Conservation (phyloP, 2,329 filamentous ascomycete species). For the Colletotrichum sp. region DNA sequence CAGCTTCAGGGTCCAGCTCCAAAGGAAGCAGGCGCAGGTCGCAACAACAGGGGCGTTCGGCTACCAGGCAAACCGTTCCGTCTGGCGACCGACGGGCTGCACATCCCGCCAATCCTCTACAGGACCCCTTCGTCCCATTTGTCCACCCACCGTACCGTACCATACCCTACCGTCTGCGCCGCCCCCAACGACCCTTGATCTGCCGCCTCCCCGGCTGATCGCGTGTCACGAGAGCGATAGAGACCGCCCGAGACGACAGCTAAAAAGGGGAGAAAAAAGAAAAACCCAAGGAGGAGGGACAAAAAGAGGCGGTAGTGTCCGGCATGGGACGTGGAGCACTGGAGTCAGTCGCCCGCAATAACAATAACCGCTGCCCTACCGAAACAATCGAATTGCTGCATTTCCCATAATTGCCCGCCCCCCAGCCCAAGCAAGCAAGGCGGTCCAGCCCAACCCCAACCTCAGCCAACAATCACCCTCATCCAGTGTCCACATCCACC, state of each 20-base stretch:
- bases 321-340: not conserved
- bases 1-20: conserved; percentile 17
- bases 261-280: not conserved
- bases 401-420: not conserved
- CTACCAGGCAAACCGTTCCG: conserved; percentile 15
- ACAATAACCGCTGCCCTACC: not conserved
- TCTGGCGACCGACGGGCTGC: conserved; percentile 10
- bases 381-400: not conserved
- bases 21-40: not conserved
- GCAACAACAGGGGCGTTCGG: conserved; percentile 12
- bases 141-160: not conserved
- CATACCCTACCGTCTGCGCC: not conserved
- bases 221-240: conserved; percentile 13
- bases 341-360: not conserved
- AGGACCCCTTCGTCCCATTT: not conserved
- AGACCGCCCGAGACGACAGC: not conserved
- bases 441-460: conserved; percentile 5
- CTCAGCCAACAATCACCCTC: not conserved
- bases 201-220: conserved; percentile 3
- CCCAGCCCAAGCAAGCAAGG: not conserved
- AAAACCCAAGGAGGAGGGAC: not conserved
- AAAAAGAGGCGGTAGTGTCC: not conserved
- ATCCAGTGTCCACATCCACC: not conserved
- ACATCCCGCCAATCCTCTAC: not conserved
- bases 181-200: conserved; percentile 1